Evolutionary conservation across 208 protist species (phyloP).

Genomic region (Herpetomonas samuelpessoai): DNA sequence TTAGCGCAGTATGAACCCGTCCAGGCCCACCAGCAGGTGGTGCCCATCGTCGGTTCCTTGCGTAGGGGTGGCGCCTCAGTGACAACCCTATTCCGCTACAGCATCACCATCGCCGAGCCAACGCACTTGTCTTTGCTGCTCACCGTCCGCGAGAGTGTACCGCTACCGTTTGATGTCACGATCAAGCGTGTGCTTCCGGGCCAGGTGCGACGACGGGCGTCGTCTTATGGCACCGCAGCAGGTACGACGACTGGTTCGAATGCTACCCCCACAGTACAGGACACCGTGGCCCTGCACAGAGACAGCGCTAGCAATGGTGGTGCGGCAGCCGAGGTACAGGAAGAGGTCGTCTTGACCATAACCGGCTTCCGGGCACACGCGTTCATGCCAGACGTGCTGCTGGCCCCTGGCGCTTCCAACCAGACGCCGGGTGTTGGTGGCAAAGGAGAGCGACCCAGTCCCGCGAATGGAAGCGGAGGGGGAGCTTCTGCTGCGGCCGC

Average conservation of each 20-base stretch:
- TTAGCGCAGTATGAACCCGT: slow-evolving; percentile 52
- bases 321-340: not conserved
- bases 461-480: not conserved
- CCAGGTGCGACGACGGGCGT: not conserved
- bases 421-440: slow-evolving; percentile 1
- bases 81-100: slow-evolving; percentile 58
- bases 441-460: slow-evolving; percentile 10
- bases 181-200: slow-evolving; percentile 16
- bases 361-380: slow-evolving; percentile 15
- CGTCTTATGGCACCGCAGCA: not conserved
- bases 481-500: not conserved
- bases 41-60: slow-evolving; percentile 44
- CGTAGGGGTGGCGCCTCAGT: slow-evolving; percentile 36
- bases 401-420: slow-evolving; percentile 19
- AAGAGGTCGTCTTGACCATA: slow-evolving; percentile 21
- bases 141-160: slow-evolving; percentile 27
- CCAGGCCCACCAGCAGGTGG: slow-evolving; percentile 27
- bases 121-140: slow-evolving; percentile 55
- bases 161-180: slow-evolving; percentile 51
- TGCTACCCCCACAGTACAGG: no score
- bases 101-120: slow-evolving; percentile 42
- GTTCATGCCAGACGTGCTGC: slow-evolving; percentile 53
- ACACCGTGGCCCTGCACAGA: no score
- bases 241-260: no score
- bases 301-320: not conserved